Evolutionary conservation across 192 early-diverging fungal genomes (phyloP), one percentile per base, ranked within the genome.

Genomic region (Backusella luteola): DNA sequence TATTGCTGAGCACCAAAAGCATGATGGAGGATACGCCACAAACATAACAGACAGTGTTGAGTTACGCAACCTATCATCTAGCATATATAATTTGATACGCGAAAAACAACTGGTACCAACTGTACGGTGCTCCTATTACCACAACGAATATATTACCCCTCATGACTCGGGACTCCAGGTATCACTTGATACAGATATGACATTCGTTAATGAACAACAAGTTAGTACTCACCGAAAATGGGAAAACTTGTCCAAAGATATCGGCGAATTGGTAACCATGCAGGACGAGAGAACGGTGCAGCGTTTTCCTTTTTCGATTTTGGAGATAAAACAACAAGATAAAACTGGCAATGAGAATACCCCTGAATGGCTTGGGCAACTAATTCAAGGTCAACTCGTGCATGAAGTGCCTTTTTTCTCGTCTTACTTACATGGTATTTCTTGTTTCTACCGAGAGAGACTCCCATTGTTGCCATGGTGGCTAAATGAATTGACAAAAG

Each of bases 351-450:
- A 41, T 69, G 68, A 21, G 36, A 38, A 8, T 26, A 38, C 38
- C 21, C 68, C 68, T 21, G 68, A 69, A 36, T 69, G 68, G 68
- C 34, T 69, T 21, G 38, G 4, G 11, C 68, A 69, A 14, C 38
- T 69, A 14, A 21, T 69, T 23, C 35, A 69, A 21, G 38, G 68
- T 26, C 68, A 69, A 38, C 68, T 69, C n/a, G 36, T 69, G 17
- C 38, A 69, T 39, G 35, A 69, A 39, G 68, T 69, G 23, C 68
- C 68, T 69, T 69, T 41, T 23, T 69, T 69, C 35, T 71, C 70
- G 4, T 46, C 23, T 46, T 71, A 71, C 26, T 0, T 71, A 23
- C 70, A 71, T 71, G 70, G 70, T 6, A 5, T 71, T 34, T 71
- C 42, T 32, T 49, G 26, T 6, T 49, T 71, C 17, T 71, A 32